Base-by-base conservation (phyloP, 306 rosid species). In the Cyamopsis tetragonoloba region DNA sequence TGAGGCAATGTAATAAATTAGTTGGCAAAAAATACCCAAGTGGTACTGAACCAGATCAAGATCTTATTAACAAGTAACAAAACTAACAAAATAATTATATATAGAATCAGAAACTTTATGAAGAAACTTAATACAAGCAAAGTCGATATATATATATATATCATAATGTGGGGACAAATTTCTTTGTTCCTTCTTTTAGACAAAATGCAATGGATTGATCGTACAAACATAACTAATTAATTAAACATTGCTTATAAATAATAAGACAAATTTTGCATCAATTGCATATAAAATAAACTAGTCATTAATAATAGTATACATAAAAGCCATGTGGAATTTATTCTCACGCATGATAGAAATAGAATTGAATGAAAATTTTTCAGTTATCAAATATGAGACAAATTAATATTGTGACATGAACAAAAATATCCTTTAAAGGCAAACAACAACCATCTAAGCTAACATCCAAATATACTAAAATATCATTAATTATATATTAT, bases 1-100 rank as follows among this genome's bases (percentile, higher is more conserved):
- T 57, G 44, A 24, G 14, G 28, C 70, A 76, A 31, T 69, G 72
- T n/a, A n/a, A n/a, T n/a, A n/a, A n/a, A 70, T 77, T 77, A 77
- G 72, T 69, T 76, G 66, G 64, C 80, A 28, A 75, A 39, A 28
- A 75, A 39, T 13, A 20, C 75, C 58, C 22, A 28, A 31, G 71
- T 13, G 58, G 6, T n/a, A 73, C 58, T 30, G 9, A 65, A 43
- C 66, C 57, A 31, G 7, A 51, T n/a, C 4, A 56, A 46, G 46
- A 66, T 10, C 12, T 15, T 9, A 50, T 62, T 51, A 44, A 63
- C 48, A 73, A 73, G 30, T 20, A 5, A 58, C 19, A 48, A 67
- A 67, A 37, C 48, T 43, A 67, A 5, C 69, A 67, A 24, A 73
- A 24, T n/a, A n/a, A n/a, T n/a, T n/a, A n/a, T n/a, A n/a, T 35